Percentiles rank a stretch among this genome's conserved stretches.
Evolutionary conservation across 306 rosid genomes (phyloP).

Genomic region (Crotalaria pallida): DNA sequence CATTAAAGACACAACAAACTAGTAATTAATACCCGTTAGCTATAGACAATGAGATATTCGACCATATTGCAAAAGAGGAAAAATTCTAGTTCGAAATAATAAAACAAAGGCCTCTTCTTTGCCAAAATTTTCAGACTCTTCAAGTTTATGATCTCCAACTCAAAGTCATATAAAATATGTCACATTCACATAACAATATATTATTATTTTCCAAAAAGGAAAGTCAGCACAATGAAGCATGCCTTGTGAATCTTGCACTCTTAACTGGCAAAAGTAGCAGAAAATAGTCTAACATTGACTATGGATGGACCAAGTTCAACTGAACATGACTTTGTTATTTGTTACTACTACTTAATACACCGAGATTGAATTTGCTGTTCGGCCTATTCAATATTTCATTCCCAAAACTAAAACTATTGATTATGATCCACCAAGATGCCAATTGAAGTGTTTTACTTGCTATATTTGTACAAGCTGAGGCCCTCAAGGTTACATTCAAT

Average conservation of each 20-base stretch:
- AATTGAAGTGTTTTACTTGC: neutral
- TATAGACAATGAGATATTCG: too few species aligned
- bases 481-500: neutral
- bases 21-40: neutral
- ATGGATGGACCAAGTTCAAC: neutral
- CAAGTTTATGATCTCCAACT: neutral
- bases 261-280: neutral
- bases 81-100: neutral
- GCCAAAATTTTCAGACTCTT: too few species aligned
- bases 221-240: neutral
- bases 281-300: neutral
- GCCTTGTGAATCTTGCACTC: neutral
- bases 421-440: neutral
- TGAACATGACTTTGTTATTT: neutral
- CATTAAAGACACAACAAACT: neutral
- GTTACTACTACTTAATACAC: neutral
- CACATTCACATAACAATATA: neutral
- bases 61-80: too few species aligned
- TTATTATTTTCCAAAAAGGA: neutral
- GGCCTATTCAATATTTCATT: neutral
- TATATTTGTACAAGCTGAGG: neutral
- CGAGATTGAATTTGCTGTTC: neutral
- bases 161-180: neutral
- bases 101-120: neutral
- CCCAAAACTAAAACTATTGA: neutral